These are phyloP conservation scores for Friedmanniomyces simplex DNA, from an alignment of 495 filamentous ascomycete species.

Conservation along the genomic window DNA sequence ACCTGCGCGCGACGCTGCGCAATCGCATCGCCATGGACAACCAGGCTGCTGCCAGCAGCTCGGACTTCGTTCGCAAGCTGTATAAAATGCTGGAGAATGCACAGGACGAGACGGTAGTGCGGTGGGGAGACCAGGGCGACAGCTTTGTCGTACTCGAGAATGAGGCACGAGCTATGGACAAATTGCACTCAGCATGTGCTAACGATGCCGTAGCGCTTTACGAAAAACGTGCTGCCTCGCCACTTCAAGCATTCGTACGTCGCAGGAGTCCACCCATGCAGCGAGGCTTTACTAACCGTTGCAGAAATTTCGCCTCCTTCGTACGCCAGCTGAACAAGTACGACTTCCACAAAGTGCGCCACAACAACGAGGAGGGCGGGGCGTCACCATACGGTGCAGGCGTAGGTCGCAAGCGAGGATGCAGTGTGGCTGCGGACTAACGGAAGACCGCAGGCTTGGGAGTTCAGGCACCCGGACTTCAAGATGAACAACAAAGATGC, in stretches of 20 bases:
- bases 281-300: constrained; percentile 23
- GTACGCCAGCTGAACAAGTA: constrained; percentile 99
- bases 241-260: constrained; percentile 62
- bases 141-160: constrained; percentile 92
- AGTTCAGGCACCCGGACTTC: constrained; percentile 97
- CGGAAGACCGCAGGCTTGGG: constrained; percentile 61
- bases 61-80: neutral
- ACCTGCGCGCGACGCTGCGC: neutral
- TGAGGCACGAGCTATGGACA: neutral
- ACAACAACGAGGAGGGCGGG: constrained; percentile 88
- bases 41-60: neutral
- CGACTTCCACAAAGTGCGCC: constrained; percentile 97
- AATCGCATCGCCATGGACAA: neutral
- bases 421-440: constrained; percentile 1
- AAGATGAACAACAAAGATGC: constrained; percentile 91
- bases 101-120: constrained; percentile 80
- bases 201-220: constrained; percentile 89
- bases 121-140: constrained; percentile 90
- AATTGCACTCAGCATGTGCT: neutral
- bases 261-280: neutral
- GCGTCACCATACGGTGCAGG: constrained; percentile 84
- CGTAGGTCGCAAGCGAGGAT: constrained; percentile 43
- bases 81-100: constrained; percentile 94
- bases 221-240: constrained; percentile 90
- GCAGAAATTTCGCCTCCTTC: constrained; percentile 98